Evolutionary conservation across 1,284 basidiomycete species (phyloP).

Genomic region (Cutaneotrichosporon cutaneum): DNA sequence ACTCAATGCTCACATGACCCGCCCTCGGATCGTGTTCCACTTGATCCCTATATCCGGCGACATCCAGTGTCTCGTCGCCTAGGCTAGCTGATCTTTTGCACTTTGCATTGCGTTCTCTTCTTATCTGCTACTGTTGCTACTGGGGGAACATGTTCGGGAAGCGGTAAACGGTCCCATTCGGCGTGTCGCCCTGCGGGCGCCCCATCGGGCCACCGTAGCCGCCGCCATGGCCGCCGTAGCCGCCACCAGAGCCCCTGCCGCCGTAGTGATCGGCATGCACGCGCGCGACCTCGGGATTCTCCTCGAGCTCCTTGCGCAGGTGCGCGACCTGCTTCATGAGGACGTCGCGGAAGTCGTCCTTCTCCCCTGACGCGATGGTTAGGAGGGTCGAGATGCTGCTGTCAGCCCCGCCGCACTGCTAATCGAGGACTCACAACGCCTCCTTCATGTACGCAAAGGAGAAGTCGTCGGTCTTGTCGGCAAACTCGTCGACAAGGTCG

Average conservation of each 20-base stretch:
- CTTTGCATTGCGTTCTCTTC: background rate
- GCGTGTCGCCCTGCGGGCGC: background rate
- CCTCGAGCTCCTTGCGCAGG: constrained; percentile 50
- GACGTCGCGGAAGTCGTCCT: constrained; percentile 55
- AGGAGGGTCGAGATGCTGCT: constrained; percentile 39
- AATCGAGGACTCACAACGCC: constrained; percentile 63
- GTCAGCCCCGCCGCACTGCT: background rate
- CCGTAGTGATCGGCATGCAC: background rate
- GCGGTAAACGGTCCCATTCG: background rate
- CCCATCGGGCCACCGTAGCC: background rate
- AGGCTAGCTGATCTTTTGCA: background rate
- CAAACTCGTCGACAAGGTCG: constrained; percentile 61
- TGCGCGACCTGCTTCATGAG: constrained; percentile 62
- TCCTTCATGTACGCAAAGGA: constrained; percentile 82
- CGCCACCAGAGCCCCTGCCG: background rate
- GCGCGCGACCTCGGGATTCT: background rate
- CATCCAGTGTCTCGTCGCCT: too few relatives aligned
- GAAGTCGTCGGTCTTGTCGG: constrained; percentile 63
- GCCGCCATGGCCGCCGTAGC: background rate
- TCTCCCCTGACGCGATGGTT: constrained; percentile 33
- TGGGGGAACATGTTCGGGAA: background rate
- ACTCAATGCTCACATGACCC: too few relatives aligned
- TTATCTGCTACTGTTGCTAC: background rate
- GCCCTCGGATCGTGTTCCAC: too few relatives aligned
- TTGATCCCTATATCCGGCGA: too few relatives aligned